Conservation (phyloP, 2,329 filamentous ascomycete species). For the Ceratocystis ficicola region DNA sequence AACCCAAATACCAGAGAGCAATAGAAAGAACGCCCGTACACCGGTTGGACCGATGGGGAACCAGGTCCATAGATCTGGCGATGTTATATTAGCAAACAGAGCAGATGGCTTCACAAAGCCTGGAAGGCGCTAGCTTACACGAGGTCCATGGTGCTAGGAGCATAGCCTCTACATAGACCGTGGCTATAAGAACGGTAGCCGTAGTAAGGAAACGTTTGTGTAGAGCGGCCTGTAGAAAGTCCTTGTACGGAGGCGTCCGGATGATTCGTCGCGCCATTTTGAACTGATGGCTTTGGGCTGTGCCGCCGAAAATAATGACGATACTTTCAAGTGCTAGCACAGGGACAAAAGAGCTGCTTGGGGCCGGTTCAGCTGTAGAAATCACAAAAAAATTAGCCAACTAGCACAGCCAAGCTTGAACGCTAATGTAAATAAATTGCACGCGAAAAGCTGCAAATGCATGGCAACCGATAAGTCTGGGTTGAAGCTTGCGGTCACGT, state of each 20-base stretch:
- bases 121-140: constrained; percentile 38
- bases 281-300: not conserved
- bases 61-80: constrained; percentile 70
- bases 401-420: not conserved
- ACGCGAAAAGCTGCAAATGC: constrained; percentile 21
- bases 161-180: constrained; percentile 64
- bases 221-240: constrained; percentile 79
- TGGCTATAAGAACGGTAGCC: constrained; percentile 52
- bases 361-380: not conserved
- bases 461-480: constrained; percentile 19
- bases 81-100: constrained; percentile 14
- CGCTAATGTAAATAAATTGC: constrained; percentile 20
- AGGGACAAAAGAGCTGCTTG: not conserved
- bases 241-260: constrained; percentile 58
- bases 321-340: not conserved
- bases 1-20: constrained; percentile 61
- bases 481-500: constrained; percentile 13
- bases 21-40: constrained; percentile 61
- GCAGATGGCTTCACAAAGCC: not conserved
- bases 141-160: constrained; percentile 57
- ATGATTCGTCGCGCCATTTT: constrained; percentile 19
- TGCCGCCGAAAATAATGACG: not conserved
- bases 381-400: not conserved
- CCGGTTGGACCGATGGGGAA: constrained; percentile 68
- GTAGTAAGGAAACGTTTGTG: constrained; percentile 78